Conservation (phyloP, 2,329 filamentous ascomycete species). For the Microdochium bolleyi region DNA sequence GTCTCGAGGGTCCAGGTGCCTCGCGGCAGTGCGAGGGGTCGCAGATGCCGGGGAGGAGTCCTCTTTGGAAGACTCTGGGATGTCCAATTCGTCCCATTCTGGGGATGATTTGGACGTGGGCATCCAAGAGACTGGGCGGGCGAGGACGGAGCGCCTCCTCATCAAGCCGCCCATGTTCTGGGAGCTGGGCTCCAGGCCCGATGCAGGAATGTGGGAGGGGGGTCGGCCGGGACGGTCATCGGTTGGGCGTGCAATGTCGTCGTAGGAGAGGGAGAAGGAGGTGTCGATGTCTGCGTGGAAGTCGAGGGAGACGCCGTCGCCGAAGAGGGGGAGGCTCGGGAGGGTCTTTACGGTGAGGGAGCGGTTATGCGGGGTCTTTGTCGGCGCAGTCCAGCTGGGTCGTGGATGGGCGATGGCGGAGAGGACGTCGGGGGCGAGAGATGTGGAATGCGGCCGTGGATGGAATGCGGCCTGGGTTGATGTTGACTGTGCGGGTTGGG, state of each 20-base stretch:
- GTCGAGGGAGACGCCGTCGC: conserved; percentile 44
- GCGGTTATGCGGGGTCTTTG: conserved; percentile 1
- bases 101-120: conserved; percentile 33
- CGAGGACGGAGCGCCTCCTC: conserved; percentile 38
- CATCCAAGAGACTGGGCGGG: conserved; percentile 45
- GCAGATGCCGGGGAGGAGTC: conserved; percentile 3
- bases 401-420: conserved; percentile 5
- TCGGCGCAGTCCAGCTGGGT: conserved; percentile 6
- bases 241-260: conserved; percentile 11
- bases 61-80: neutral
- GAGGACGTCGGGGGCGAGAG: conserved; percentile 18
- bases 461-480: conserved; percentile 10
- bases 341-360: conserved; percentile 21
- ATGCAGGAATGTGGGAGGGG: conserved; percentile 13
- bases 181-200: conserved; percentile 7
- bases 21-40: conserved; percentile 5
- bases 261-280: conserved; percentile 29
- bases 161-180: conserved; percentile 17
- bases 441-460: conserved; percentile 22
- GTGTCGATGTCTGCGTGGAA: conserved; percentile 40
- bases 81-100: conserved; percentile 3
- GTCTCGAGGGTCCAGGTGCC: conserved; percentile 15
- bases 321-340: conserved; percentile 31
- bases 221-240: conserved; percentile 15
- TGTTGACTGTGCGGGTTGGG: conserved; percentile 22